Base-by-base conservation (phyloP, 2,329 filamentous ascomycete species). In the Stemphylium lycopersici region DNA sequence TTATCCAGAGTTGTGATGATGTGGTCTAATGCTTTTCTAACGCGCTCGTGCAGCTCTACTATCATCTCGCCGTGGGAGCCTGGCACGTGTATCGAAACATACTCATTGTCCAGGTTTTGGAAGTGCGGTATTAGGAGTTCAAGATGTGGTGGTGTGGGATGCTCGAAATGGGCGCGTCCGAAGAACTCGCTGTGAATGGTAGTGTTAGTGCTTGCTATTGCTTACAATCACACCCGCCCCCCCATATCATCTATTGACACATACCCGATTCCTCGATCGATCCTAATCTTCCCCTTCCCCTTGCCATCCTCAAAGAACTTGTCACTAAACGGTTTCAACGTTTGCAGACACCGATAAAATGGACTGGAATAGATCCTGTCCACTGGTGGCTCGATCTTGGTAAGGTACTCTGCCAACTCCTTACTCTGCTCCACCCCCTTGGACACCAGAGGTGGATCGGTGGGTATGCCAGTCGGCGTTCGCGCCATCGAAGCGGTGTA, bases 401-500 rank as follows among this genome's bases (percentile, higher is more conserved):
- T 71, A 42, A 96, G 81, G 69, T 90, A 83, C 6, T 75, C 78
- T 58, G 76, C 92, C 41, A 98, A 83, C 76, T 98, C 87, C 56
- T 85, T 81, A 18, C 92, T 87, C 79, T 99, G 95, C 46, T 86
- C 82, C 36, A 96, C 89, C 53, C 95, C 95, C 70, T 98, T 88
- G 18, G 90, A 87, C 6, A 93, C 92, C 65, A 99, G 83, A 8
- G 91, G 88, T 40, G 93, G 93, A 72, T 99, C 95, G 22, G 90
- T 89, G 3, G 93, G 83, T 60, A 96, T 92, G 48, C 90, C 90
- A 5, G 95, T 98, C 0, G 95, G 93, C 33, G 90, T 91, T 37
- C 83, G 61, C 43, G 58, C 86, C 54, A 82, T 81, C 29, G 81
- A 81, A 20, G 89, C 81, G 48, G 83, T 84, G 79, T 98, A 98